Base-by-base conservation (phyloP, 2,329 filamentous ascomycete genomes). In the Knufia petricola region DNA sequence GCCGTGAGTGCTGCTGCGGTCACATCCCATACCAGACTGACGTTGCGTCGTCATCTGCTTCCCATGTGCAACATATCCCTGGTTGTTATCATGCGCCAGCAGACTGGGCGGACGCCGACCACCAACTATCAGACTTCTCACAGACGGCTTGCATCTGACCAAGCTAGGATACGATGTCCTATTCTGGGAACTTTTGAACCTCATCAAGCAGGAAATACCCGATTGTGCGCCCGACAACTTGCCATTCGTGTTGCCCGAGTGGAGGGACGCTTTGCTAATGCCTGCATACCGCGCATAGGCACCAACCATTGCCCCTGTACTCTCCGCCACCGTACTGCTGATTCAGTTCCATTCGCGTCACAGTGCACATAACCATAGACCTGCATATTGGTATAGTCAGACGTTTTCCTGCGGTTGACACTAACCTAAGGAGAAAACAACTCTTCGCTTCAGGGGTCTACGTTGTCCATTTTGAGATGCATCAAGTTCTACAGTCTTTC, bases 111-210 rank as follows among this genome's bases (percentile, higher is more conserved):
- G 24, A 26, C 24, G 44, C 44, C 13, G 28, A 48, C 7, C 15
- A 32, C 15, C 55, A 56, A n/a, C 42, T 59, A 9, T 52, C 38
- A 3, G 46, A 53, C 3, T 42, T 30, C 46, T 57, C 44, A 46
- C 32, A 3, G 57, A 59, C 74, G 74, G 76, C 4, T 64, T 83
- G 40, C 80, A 84, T 63, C 71, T 83, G 53, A 74, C 70, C 21
- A 66, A 74, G 0, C 64, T 64, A 23, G 79, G 75, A 3, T 82
- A 82, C 56, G 62, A 70, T 26, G 61, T 82, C 15, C 64, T 82
- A 30, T 79, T 69, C 53, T 63, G 72, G 4, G 72, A 76, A 55
- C 54, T 81, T 30, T 71, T 76, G 63, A 68, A 70, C 44, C 57
- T 72, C 8, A 75, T 83, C 52, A 59, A 61, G 38, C 56, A 64